Evolutionary conservation across 768 basidiomycete species (phyloP).

Genomic region (Brasilioporus rufonigricans): DNA sequence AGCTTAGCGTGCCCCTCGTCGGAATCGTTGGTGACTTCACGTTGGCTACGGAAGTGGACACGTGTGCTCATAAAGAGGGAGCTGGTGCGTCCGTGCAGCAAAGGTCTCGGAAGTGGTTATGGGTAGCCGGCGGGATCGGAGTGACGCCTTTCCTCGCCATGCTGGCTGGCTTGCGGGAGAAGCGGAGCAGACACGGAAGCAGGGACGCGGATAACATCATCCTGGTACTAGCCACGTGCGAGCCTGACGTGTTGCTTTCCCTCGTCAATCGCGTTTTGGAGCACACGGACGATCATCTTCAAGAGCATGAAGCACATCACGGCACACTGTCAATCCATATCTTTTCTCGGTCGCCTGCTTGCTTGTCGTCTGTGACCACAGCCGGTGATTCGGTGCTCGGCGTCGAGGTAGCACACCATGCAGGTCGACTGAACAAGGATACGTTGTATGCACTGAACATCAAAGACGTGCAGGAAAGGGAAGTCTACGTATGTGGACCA

Average conservation of each 20-base stretch:
- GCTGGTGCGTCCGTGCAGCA: background rate
- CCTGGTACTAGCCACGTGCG: conserved; percentile 51
- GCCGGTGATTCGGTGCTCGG: conserved; percentile 13
- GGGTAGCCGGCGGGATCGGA: conserved; percentile 65
- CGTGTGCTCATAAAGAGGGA: no score
- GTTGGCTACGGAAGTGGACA: conserved; percentile 21
- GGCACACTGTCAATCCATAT: conserved; percentile 37
- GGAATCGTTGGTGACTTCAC: conserved; percentile 56
- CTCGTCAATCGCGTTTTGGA: conserved; percentile 27
- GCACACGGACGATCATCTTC: background rate
- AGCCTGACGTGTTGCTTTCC: conserved; percentile 49
- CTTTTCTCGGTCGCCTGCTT: conserved; percentile 26
- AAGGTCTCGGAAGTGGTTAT: conserved; percentile 37
- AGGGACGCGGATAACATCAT: conserved; percentile 35
- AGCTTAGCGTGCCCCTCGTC: conserved; percentile 42
- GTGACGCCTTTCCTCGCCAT: conserved; percentile 64
- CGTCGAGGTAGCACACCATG: conserved; percentile 17
- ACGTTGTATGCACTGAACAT: conserved; percentile 6
- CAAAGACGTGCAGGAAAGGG: conserved; percentile 20
- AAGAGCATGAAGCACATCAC: background rate
- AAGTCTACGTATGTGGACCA: conserved; percentile 53
- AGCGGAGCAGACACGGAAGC: background rate
- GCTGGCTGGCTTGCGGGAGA: conserved; percentile 31
- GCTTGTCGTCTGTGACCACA: background rate
- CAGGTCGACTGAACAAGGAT: conserved; percentile 19